phyloP scores from a whole-genome alignment of 2,329 filamentous ascomycete species.

The Septoria linicola region DNA sequence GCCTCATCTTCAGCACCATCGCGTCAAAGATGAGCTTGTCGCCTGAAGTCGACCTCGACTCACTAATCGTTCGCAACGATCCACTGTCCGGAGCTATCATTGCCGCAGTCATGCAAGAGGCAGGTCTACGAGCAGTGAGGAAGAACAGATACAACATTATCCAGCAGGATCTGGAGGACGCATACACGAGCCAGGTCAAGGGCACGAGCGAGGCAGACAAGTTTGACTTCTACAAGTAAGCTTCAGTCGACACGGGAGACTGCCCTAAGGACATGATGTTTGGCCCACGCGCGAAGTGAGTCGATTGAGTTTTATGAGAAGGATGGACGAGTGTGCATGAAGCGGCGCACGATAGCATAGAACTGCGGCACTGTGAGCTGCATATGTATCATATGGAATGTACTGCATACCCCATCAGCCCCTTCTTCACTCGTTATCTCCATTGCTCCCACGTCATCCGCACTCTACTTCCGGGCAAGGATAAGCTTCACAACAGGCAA shows the following conservation, averaged over 20 bases:
- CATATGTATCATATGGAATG: slow-evolving; percentile 13
- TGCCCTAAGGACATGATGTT: background rate
- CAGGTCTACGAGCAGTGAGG: slow-evolving; percentile 85
- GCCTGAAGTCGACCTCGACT: slow-evolving; percentile 94
- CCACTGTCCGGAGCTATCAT: slow-evolving; percentile 93
- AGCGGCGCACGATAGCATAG: background rate
- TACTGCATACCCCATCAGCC: slow-evolving; percentile 3
- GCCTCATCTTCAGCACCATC: slow-evolving; percentile 97
- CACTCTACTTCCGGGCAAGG: background rate
- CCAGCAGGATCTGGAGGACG: slow-evolving; percentile 92
- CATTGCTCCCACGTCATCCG: background rate
- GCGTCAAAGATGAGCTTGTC: slow-evolving; percentile 95
- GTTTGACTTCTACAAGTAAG: slow-evolving; percentile 89
- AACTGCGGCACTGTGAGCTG: slow-evolving; percentile 6
- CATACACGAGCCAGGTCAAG: slow-evolving; percentile 96
- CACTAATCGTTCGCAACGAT: slow-evolving; percentile 93
- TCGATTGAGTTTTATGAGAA: background rate
- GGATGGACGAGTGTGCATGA: background rate
- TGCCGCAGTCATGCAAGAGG: slow-evolving; percentile 98
- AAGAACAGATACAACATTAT: slow-evolving; percentile 99
- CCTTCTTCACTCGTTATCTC: background rate
- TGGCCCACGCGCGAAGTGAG: background rate
- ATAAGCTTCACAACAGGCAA: no score
- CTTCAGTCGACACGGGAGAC: background rate
- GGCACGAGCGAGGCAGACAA: slow-evolving; percentile 67